Base-by-base conservation (phyloP, 768 basidiomycete species). In the Punctularia strigosozonata region DNA sequence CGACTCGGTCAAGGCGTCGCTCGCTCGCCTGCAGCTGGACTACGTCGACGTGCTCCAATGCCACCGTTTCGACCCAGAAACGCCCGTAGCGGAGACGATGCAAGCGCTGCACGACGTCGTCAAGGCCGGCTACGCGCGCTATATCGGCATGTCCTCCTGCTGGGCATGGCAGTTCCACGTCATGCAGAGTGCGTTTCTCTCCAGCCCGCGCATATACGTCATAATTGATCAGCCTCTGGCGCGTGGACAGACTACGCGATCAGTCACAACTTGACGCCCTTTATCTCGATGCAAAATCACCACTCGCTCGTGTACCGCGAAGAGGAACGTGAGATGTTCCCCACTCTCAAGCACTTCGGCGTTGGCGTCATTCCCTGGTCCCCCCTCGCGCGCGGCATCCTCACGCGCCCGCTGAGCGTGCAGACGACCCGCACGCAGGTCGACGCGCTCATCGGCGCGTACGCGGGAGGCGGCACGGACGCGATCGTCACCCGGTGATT, bases 271-370 rank as follows among this genome's bases (percentile, higher is more conserved):
- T 44, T 59, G n/a, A 59, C 56, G 14, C 56, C 57, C 1, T 69
- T 69, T 51, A 62, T 69, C 51, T 60, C 61, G 6, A 67, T 69
- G 66, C 67, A 69, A 46, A 69, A 69, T 48, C 60, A 61, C 39
- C 61, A 69, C 46, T 58, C 47, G 40, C 54, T 64, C n/a, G 38
- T 63, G 23, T 69, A 69, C 45, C 56, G 68, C 39, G 68, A 69
- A 48, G 67, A 69, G 45, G 65, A 61, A 48, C 57, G 61, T 20
- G 59, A 60, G 47, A 60, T 61, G 59, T 59, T 66, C 42, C 66
- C 68, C 0, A 51, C 50, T 7, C 46, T 58, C 10, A 56, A 58
- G 49, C 48, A 49, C 31, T 50, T 50, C 41, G 63, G 63, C 10
- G 56, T 67, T 18, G 63, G 64, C 13, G 48, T 46, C 20, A 66